Evolutionary conservation across 495 filamentous ascomycete species (phyloP).

Genomic region (Melanomma pulvis-pyrius): DNA sequence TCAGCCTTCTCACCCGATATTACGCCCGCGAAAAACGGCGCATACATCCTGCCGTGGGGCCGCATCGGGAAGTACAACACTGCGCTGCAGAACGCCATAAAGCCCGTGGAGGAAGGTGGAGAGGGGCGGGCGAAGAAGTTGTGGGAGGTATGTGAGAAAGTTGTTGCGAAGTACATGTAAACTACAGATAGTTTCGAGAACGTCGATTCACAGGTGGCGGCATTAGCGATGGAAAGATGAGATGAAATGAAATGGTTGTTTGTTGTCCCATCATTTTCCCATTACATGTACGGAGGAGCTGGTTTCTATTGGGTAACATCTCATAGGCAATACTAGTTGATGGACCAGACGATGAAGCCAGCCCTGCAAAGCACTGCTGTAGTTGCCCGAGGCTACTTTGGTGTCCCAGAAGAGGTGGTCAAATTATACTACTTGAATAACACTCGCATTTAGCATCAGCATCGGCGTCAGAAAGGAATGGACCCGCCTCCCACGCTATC

Average conservation of each 20-base stretch:
- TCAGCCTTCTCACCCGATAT: not conserved
- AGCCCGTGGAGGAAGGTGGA: not conserved
- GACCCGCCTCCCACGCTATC: not conserved
- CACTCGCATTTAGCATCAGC: too few relatives aligned
- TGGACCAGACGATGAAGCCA: too few relatives aligned
- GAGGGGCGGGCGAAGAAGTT: slow-evolving; percentile 5
- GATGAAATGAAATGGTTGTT: too few relatives aligned
- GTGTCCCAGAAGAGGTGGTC: too few relatives aligned
- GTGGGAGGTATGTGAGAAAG: not conserved
- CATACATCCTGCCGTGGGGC: not conserved
- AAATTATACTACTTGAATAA: too few relatives aligned
- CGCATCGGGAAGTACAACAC: not conserved
- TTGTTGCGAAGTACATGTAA: not conserved
- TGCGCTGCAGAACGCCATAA: not conserved
- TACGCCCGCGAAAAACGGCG: not conserved
- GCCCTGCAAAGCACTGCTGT: too few relatives aligned
- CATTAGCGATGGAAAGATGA: not conserved
- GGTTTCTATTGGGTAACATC: too few relatives aligned
- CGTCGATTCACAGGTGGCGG: not conserved
- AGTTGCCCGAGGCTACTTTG: too few relatives aligned
- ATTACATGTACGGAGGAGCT: too few relatives aligned
- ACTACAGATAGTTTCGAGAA: not conserved
- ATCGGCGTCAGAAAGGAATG: too few relatives aligned
- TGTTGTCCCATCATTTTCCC: too few relatives aligned
- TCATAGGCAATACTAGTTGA: too few relatives aligned